These are phyloP conservation scores for Starmerella stigmatis DNA, from an alignment of 805 yeast genomes.

Conservation along the genomic window DNA sequence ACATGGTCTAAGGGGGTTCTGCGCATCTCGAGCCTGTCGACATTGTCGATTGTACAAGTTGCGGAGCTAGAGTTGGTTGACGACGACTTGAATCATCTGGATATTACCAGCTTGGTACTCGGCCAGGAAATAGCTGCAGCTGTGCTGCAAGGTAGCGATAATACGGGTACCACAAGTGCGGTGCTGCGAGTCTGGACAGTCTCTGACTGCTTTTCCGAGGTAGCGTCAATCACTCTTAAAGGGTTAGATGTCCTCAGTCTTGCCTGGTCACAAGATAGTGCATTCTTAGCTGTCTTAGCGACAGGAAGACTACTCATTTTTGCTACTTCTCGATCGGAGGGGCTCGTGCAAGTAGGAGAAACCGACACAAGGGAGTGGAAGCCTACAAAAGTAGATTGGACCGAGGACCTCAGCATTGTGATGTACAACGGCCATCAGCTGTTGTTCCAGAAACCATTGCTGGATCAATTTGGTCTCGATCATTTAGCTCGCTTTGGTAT, in stretches of 20 bases:
- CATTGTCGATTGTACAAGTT: too few species aligned
- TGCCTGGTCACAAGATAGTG: neutral
- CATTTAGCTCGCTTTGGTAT: neutral
- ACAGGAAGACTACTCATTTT: neutral
- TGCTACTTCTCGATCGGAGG: neutral
- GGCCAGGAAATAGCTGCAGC: neutral
- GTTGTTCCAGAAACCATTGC: neutral
- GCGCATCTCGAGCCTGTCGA: too few species aligned
- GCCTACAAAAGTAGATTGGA: neutral
- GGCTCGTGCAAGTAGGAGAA: neutral
- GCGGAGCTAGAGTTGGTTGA: neutral
- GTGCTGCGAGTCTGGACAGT: neutral
- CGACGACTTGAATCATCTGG: neutral
- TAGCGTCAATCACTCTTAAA: neutral
- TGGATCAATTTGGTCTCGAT: neutral
- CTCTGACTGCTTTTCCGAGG: neutral
- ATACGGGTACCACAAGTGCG: too few species aligned
- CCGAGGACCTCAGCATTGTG: neutral
- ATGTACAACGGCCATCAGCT: slow-evolving; percentile 4
- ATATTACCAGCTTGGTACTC: neutral
- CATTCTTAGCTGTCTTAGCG: slow-evolving; percentile 1
- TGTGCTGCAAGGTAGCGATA: neutral
- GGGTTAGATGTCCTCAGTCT: neutral
- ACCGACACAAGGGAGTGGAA: neutral
- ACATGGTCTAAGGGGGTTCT: too few species aligned